phyloP scores from a whole-genome alignment of 78 protist genomes.

The Chrysochromulina tobinii region DNA sequence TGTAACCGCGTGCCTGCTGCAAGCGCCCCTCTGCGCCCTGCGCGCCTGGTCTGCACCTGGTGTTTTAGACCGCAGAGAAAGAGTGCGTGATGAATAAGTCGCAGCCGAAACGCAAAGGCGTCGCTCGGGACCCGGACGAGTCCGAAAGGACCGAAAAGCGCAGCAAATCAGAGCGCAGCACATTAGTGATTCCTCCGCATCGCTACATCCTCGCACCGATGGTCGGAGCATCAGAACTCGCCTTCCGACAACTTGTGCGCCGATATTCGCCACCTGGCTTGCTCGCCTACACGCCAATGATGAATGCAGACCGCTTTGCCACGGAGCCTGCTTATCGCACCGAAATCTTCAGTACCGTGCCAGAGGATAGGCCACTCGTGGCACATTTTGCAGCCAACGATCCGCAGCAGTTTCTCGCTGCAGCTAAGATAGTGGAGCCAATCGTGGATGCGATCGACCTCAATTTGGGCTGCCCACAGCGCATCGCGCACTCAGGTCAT shows the following conservation, averaged over 20 bases:
- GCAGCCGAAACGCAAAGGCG: too few species aligned
- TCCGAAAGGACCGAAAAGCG: too few species aligned
- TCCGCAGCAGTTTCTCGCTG: neutral
- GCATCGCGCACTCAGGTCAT: neutral
- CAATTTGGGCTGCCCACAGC: slow-evolving; percentile 50
- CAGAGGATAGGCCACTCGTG: slow-evolving; percentile 38
- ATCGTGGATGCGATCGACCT: slow-evolving; percentile 48
- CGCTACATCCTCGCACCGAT: neutral
- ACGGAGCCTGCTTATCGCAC: neutral
- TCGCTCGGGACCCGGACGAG: too few species aligned
- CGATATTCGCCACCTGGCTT: neutral
- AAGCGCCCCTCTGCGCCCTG: too few species aligned
- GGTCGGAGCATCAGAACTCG: slow-evolving; percentile 4
- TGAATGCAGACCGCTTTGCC: neutral
- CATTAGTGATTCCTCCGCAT: too few species aligned
- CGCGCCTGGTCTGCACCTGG: too few species aligned
- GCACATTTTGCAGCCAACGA: slow-evolving; percentile 27
- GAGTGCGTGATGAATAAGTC: too few species aligned
- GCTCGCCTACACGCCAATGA: slow-evolving; percentile 23
- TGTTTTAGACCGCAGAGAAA: too few species aligned
- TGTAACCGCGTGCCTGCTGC: too few species aligned
- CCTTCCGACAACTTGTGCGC: slow-evolving; percentile 31
- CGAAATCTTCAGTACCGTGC: neutral
- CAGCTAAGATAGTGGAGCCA: neutral
- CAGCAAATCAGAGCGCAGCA: too few species aligned